Evolutionary conservation across 108 stramenopile genomes (phyloP).

Genomic region (Cyclotella baltica): DNA sequence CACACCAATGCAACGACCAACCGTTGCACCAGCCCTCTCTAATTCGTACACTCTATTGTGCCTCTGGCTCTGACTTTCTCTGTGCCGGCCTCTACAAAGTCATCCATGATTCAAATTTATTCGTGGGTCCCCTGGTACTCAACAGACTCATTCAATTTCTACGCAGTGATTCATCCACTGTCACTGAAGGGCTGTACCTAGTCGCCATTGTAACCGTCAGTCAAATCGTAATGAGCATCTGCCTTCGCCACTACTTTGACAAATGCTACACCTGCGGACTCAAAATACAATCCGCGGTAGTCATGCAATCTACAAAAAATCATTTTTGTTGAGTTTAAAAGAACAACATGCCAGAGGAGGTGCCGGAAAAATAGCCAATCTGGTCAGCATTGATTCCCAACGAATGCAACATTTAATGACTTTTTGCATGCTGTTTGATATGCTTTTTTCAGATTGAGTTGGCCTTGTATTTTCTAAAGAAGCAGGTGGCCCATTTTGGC

Average conservation of each 20-base stretch:
- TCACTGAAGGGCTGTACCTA: slow-evolving; percentile 65
- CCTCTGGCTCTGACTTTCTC: slow-evolving; percentile 81
- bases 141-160: slow-evolving; percentile 80
- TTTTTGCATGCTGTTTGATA: slow-evolving; percentile 88
- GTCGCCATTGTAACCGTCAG: slow-evolving; percentile 68
- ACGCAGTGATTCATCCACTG: slow-evolving; percentile 58
- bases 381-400: slow-evolving; percentile 93
- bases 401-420: slow-evolving; percentile 84
- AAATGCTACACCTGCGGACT: slow-evolving; percentile 90
- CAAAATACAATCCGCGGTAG: slow-evolving; percentile 80
- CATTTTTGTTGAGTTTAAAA: slow-evolving; percentile 69
- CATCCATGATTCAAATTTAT: slow-evolving; percentile 84
- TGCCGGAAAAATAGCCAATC: slow-evolving; percentile 89
- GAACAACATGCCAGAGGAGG: slow-evolving; percentile 66
- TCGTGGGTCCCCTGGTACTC: slow-evolving; percentile 91
- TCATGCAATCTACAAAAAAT: slow-evolving; percentile 89
- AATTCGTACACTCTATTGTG: slow-evolving; percentile 56
- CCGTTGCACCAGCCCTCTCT: slow-evolving; percentile 53
- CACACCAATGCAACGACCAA: slow-evolving; percentile 4
- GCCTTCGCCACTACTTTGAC: slow-evolving; percentile 95
- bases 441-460: slow-evolving; percentile 79
- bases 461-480: slow-evolving; percentile 84
- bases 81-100: slow-evolving; percentile 79
- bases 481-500: slow-evolving; percentile 82
- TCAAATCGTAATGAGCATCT: slow-evolving; percentile 81